Base-by-base conservation (phyloP, 495 filamentous ascomycete genomes). In the Saxophila tyrrhenica region DNA sequence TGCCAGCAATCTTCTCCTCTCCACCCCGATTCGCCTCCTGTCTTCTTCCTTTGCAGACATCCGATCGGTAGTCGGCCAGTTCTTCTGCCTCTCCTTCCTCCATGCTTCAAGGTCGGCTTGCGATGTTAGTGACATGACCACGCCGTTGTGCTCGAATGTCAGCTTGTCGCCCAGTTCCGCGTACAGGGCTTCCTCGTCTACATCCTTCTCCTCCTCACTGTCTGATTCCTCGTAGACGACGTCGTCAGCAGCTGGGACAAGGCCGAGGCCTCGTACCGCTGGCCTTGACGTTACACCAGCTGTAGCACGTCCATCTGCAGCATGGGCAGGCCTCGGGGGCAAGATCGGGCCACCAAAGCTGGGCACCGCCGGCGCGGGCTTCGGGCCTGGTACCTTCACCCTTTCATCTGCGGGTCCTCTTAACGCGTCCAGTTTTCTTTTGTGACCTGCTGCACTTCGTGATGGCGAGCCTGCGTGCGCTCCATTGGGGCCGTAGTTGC, bases 41-140 rank as follows among this genome's bases (percentile, higher is more conserved):
- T 53, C 38, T 3, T 20, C 29, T 48, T 61, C 65, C 44, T 73
- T 74, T 54, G 78, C 75, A 51, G 69, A 73, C 55, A 76, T 69
- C 43, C 82, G 78, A 51, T 78, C 78, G 65, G 80, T 76, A 0
- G 89, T 94, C 2, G 89, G 89, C 64, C 75, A 95, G 17, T 80
- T 80, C 59, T 82, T 84, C 62, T 77, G 82, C 21, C 89, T 81
- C 65, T 92, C 87, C 39, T 78, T 80, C 52, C 94, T 81, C 85
- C 87, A 95, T 19, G 81, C 78, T 13, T 78, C 76, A 52, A 94
- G 75, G 52, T 94, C 88, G n/a, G 78, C 70, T 2, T 76, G 65
- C 67, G 78, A 65, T 71, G 84, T 64, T 7, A 72, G 59, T 1
- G 63, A 58, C n/a, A 65, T 42, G 10, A 54, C 59, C 19, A 61